Evolutionary conservation across 768 basidiomycete species (phyloP).

Genomic region (Boletus tylopilopsis): DNA sequence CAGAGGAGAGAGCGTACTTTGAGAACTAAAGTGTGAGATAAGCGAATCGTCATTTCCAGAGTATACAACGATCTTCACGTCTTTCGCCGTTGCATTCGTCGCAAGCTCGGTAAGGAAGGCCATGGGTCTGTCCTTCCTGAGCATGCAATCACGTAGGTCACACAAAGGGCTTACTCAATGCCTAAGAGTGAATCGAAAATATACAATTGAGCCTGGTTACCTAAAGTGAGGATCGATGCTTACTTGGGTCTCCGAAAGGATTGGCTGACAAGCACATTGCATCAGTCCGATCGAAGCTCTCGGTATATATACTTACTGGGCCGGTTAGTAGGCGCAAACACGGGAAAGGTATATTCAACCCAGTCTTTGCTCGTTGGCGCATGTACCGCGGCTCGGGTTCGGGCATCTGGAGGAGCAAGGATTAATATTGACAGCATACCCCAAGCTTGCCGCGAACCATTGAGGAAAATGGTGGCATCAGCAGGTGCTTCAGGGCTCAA

Average conservation of each 20-base stretch:
- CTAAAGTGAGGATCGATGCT: slow-evolving; percentile 6
- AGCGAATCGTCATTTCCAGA: slow-evolving; percentile 72
- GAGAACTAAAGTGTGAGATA: slow-evolving; percentile 57
- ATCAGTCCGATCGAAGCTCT: background rate
- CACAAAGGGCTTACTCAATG: slow-evolving; percentile 27
- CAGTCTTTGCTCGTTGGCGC: slow-evolving; percentile 61
- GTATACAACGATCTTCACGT: slow-evolving; percentile 51
- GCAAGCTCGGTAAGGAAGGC: slow-evolving; percentile 60
- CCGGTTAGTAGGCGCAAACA: slow-evolving; percentile 14
- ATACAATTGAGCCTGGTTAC: background rate
- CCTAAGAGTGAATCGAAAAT: slow-evolving; percentile 18
- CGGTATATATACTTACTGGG: slow-evolving; percentile 11
- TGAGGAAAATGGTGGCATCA: slow-evolving; percentile 55
- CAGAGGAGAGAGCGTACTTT: slow-evolving; percentile 39
- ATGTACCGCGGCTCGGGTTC: slow-evolving; percentile 55
- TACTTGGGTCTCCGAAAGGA: slow-evolving; percentile 29
- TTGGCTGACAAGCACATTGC: slow-evolving; percentile 9
- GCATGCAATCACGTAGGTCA: background rate
- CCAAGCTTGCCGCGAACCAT: slow-evolving; percentile 47
- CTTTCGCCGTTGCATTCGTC: slow-evolving; percentile 49
- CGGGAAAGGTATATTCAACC: slow-evolving; percentile 22
- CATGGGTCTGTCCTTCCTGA: slow-evolving; percentile 45
- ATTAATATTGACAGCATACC: slow-evolving; percentile 43
- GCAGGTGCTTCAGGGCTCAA: slow-evolving; percentile 41
- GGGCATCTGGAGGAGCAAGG: slow-evolving; percentile 36